Base-by-base conservation (phyloP, 1,284 basidiomycete genomes). In the Cutaneotrichosporon spelunceum region DNA sequence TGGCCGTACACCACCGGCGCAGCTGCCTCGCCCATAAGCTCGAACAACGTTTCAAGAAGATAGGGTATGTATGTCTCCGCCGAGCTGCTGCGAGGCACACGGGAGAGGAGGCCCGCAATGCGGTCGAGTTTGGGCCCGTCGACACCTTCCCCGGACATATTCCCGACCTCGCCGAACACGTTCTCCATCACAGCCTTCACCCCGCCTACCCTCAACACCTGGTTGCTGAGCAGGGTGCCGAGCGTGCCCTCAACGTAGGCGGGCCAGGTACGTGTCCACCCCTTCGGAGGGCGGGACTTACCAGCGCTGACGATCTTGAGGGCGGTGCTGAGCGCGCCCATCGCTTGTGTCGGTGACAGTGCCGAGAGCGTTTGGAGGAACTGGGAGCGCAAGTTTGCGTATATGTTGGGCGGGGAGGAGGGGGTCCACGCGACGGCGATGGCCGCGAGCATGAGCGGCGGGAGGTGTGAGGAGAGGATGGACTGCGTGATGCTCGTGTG, bases 151-250 rank as follows among this genome's bases (percentile, higher is more conserved):
- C 47, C 61, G 23, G 23, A n/a, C 65, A 69, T 62, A 29, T 63
- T 68, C 1, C 63, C 66, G 14, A 66, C 65, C 45, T 74, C 73
- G 7, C 75, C 74, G 33, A 76, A 67, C 8, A 74, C 66, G 59
- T 73, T 73, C 52, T 72, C 70, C 70, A 77, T 71, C 42, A 77
- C 56, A 0, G 70, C 75, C 26, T 60, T 66, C 0, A 76, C 68
- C 11, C 75, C 75, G 27, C 72, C 71, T 4, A 66, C 67, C 21
- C 72, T 52, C 44, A 68, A 57, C 10, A 75, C 60, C 59, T 73
- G 71, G 19, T 59, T 64, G 26, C 66, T 68, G 64, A 76, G 66
- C 24, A 73, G 61, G 4, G 61, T 66, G 27, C 66, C 64, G 27
- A 73, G 61, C 3, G 69, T 65, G 11, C 63, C 52, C 26, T 69